Conservation (phyloP, 768 basidiomycete genomes). For the Suillus luteus region DNA sequence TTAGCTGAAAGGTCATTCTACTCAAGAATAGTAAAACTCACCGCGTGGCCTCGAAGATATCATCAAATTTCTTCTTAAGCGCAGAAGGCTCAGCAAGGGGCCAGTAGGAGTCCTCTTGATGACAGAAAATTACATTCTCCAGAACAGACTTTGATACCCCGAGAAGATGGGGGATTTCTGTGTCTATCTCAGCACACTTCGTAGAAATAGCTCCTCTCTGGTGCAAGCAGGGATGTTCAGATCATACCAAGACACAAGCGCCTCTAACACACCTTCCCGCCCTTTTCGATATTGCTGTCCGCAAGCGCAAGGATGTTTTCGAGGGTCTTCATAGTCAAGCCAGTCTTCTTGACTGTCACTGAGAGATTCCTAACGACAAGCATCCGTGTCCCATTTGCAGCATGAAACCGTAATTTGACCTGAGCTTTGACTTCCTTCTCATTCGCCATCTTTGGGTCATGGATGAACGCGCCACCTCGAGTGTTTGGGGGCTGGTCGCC, state of each 20-base stretch:
- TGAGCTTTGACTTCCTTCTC: conserved; percentile 99
- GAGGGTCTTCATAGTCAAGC: conserved; percentile 95
- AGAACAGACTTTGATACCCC: conserved; percentile 98
- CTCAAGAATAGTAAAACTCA: conserved; percentile 30
- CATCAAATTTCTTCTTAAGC: conserved; percentile 99
- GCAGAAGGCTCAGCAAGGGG: conserved; percentile 88
- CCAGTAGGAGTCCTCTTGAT: conserved; percentile 99
- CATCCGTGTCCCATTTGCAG: conserved; percentile 90
- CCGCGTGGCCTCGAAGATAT: conserved; percentile 99
- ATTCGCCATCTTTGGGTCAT: conserved; percentile 99
- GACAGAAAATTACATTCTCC: conserved; percentile 99
- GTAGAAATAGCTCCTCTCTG: conserved; percentile 92
- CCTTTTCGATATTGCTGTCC: conserved; percentile 63
- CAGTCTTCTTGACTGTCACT: conserved; percentile 91
- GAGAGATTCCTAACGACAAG: conserved; percentile 87
- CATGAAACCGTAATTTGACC: conserved; percentile 90
- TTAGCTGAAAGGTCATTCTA: neutral
- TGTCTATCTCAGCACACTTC: conserved; percentile 96
- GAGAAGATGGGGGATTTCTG: conserved; percentile 88
- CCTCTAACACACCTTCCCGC: conserved; percentile 65
- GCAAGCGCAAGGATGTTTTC: conserved; percentile 85
- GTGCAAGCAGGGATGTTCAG: neutral
- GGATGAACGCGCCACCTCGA: conserved; percentile 97
- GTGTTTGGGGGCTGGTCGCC: conserved; percentile 98
- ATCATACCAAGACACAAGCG: neutral